Base-by-base conservation (phyloP, 2,329 filamentous ascomycete genomes). In the Thermomyces lanuginosus region DNA sequence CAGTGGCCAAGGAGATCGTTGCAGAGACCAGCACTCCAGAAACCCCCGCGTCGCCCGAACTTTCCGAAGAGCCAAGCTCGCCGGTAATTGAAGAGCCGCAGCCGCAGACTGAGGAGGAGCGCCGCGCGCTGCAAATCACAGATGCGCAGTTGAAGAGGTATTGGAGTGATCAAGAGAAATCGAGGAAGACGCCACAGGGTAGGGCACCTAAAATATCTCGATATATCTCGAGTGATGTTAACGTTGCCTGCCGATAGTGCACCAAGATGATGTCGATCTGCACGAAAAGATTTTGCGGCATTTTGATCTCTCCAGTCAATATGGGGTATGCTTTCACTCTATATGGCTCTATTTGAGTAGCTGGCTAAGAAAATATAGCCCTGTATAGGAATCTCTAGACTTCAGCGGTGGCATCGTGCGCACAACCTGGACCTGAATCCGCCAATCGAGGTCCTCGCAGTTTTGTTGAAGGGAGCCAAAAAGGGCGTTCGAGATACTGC, bases 271-370 rank as follows among this genome's bases (percentile, higher is more conserved):
- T 2, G 47, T 95, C 39, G 66, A 62, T 7, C 39, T 78, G 23
- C 64, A 76, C 30, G 84, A 95, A 63, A 92, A 86, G 61, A 72
- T 95, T 14, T 54, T 95, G 43, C 64, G 86, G 36, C 80, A 92
- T 49, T 98, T 89, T 55, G 89, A 98, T 49, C 76, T 92, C 38
- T 89, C 76, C 45, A 80, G 69, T 33, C 80, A 92, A 44, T 98
- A 80, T 50, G 89, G 89, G 30, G 83, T 92, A 70, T 60, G 79
- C 72, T n/a, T 5, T 15, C 2, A 26, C 10, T 16, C 9, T 16
- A 10, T 10, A 12, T 14, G 5, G 6, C 16, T 23, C 10, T 25
- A 25, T 10, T 26, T 8, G 13, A 3, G 8, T 4, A 21, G 11
- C 21, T 8, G 19, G 22, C 19, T 13, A 10, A 20, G 10, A 12